A percentile compares a stretch with the other conserved stretches of the same genome.
phyloP scores from a whole-genome alignment of 169 alveolate genomes.

The Babesia gibsoni region DNA sequence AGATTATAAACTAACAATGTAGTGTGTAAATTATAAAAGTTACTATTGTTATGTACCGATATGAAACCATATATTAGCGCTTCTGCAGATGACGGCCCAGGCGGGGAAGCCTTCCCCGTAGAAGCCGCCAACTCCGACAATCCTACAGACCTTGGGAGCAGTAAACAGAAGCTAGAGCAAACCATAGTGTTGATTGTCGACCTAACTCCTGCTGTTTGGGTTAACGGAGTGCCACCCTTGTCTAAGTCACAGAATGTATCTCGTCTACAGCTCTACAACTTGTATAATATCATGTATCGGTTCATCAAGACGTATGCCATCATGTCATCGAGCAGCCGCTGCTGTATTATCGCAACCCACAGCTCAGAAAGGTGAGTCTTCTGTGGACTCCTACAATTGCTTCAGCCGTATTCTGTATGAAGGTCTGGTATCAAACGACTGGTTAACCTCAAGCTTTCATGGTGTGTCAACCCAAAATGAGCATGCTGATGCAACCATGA shows the following conservation, averaged over 20 bases:
- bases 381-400: neutral
- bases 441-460: slow-evolving; percentile 48
- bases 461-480: neutral
- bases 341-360: slow-evolving; percentile 51
- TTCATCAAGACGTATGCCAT: slow-evolving; percentile 43
- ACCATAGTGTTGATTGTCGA: slow-evolving; percentile 56
- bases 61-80: no score
- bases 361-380: slow-evolving; percentile 25
- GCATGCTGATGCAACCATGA: slow-evolving; percentile 4
- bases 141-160: neutral
- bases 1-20: no score
- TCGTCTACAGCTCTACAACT: slow-evolving; percentile 2
- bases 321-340: slow-evolving; percentile 48
- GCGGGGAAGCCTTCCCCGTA: neutral
- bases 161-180: neutral
- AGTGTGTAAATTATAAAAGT: no score
- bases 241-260: neutral
- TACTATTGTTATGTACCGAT: no score
- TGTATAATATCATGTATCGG: slow-evolving; percentile 13
- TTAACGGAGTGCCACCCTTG: slow-evolving; percentile 19
- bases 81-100: no score
- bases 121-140: neutral
- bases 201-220: slow-evolving; percentile 59
- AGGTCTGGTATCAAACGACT: slow-evolving; percentile 34
- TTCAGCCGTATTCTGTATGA: slow-evolving; percentile 47